Conservation (phyloP, 768 basidiomycete species). For the Psilocybe cyanescens region DNA sequence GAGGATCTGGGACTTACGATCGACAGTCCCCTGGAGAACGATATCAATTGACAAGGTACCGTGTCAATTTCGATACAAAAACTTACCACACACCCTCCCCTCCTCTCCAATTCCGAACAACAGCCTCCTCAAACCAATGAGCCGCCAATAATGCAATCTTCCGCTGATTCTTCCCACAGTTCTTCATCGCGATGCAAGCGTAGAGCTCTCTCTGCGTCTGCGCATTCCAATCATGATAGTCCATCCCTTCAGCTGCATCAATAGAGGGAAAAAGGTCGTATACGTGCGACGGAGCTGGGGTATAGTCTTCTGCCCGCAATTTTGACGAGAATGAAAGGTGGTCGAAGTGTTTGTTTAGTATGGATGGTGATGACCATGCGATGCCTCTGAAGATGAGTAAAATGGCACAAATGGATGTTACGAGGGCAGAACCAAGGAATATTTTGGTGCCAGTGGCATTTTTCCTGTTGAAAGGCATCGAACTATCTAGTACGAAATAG, state of each 20-base stretch:
- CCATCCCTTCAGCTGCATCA: slow-evolving; percentile 17
- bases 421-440: neutral
- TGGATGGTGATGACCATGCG: neutral
- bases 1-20: slow-evolving; percentile 22
- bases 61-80: neutral
- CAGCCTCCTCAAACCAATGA: slow-evolving; percentile 28
- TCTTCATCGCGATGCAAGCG: slow-evolving; percentile 28
- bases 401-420: neutral
- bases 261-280: slow-evolving; percentile 13
- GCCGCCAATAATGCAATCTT: slow-evolving; percentile 36
- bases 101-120: slow-evolving; percentile 26
- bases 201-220: slow-evolving; percentile 25
- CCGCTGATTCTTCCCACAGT: slow-evolving; percentile 34
- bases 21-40: slow-evolving; percentile 24
- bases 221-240: slow-evolving; percentile 32
- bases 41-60: neutral
- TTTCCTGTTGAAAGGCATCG: neutral
- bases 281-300: slow-evolving; percentile 9
- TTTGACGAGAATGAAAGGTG: neutral
- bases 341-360: neutral
- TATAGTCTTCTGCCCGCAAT: neutral
- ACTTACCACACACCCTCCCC: slow-evolving; percentile 37
- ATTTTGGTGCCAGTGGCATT: neutral
- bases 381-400: neutral
- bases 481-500: too few relatives aligned